Percentiles rank a stretch among this genome's conserved stretches.
Evolutionary conservation across 768 basidiomycete genomes (phyloP).

Genomic region (Chalciporus piperatus): DNA sequence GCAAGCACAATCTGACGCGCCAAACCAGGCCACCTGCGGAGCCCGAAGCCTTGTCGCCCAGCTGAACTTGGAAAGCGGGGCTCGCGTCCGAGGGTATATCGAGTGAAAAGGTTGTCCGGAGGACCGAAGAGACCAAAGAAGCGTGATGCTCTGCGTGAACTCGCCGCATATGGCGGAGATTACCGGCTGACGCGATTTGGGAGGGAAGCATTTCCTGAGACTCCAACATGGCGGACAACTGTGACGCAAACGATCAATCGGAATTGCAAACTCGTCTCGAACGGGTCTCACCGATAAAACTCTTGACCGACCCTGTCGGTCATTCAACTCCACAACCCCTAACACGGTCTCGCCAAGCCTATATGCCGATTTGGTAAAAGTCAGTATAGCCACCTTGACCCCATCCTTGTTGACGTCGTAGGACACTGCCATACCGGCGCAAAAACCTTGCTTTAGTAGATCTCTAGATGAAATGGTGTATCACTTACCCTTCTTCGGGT

Average conservation of each 20-base stretch:
- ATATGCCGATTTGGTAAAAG: slow-evolving; percentile 89
- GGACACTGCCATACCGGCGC: slow-evolving; percentile 53
- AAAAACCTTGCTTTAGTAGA: not conserved
- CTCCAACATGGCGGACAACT: slow-evolving; percentile 89
- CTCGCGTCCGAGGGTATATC: slow-evolving; percentile 93
- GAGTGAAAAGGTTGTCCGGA: slow-evolving; percentile 81
- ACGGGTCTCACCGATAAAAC: slow-evolving; percentile 70
- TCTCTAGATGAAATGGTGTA: not conserved
- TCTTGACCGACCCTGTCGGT: slow-evolving; percentile 59
- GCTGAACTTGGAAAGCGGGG: slow-evolving; percentile 74
- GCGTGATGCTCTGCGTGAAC: slow-evolving; percentile 86
- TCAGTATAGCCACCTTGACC: slow-evolving; percentile 83
- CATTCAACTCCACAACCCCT: slow-evolving; percentile 87
- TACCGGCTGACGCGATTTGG: slow-evolving; percentile 47
- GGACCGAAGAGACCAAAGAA: slow-evolving; percentile 66
- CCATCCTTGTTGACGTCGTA: slow-evolving; percentile 97
- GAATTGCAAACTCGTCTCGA: not conserved
- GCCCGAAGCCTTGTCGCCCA: slow-evolving; percentile 35
- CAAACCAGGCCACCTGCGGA: slow-evolving; percentile 78
- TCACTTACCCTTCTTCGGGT: slow-evolving; percentile 78
- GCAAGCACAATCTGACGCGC: slow-evolving; percentile 81
- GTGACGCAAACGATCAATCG: slow-evolving; percentile 1
- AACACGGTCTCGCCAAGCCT: slow-evolving; percentile 89
- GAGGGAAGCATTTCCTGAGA: slow-evolving; percentile 82
- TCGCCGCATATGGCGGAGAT: slow-evolving; percentile 57